A percentile compares a stretch with the other conserved stretches of the same genome.
Evolutionary conservation across 306 rosid species (phyloP).

Genomic region (Glycyrrhiza uralensis): DNA sequence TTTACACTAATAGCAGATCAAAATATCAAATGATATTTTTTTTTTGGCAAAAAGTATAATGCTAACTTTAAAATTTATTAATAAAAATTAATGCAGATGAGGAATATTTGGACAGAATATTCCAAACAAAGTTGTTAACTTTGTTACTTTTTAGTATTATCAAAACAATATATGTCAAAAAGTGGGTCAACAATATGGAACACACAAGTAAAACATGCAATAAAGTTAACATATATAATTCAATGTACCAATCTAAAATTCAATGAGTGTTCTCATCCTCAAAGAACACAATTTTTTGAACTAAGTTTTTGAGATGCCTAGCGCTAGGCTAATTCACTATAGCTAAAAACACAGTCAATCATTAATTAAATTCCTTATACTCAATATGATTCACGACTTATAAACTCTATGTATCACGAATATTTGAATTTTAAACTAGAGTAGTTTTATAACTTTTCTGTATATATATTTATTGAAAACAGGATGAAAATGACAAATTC

Average conservation of each 20-base stretch:
- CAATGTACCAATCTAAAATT: not conserved
- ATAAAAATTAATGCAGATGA: not conserved
- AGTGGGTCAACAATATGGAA: not conserved
- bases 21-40: not conserved
- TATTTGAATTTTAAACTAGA: too few species aligned
- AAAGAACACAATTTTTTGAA: not conserved
- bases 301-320: too few species aligned
- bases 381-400: too few species aligned
- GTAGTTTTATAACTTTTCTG: too few species aligned
- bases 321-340: too few species aligned
- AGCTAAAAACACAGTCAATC: too few species aligned
- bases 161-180: not conserved
- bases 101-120: constrained; percentile 7
- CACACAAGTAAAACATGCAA: not conserved
- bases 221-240: not conserved
- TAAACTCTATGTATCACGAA: too few species aligned
- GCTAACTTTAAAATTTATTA: not conserved
- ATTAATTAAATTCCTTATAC: too few species aligned
- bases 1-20: not conserved
- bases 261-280: not conserved
- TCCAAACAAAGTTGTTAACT: not conserved
- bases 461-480: too few species aligned
- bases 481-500: too few species aligned
- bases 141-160: not conserved
- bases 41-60: not conserved